These are phyloP conservation scores for Ustulina deusta DNA, from an alignment of 2,329 filamentous ascomycete genomes.

Conservation along the genomic window DNA sequence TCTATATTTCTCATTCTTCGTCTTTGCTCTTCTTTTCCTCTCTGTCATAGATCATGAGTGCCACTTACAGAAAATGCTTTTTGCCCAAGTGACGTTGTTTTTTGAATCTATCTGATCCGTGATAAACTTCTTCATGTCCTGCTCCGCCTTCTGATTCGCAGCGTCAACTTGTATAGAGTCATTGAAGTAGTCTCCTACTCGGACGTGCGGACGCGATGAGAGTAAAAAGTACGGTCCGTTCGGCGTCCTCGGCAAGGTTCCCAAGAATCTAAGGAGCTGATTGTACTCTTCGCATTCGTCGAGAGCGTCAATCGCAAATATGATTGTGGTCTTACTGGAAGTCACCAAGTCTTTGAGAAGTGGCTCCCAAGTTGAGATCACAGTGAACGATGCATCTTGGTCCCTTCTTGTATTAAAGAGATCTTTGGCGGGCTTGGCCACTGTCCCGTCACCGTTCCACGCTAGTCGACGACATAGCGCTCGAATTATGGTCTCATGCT, in stretches of 20 bases:
- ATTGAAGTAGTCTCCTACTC: neutral
- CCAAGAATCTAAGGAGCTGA: neutral
- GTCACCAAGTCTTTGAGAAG: conserved; percentile 4
- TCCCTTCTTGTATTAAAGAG: neutral
- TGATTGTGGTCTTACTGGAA: neutral
- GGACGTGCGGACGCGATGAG: conserved; percentile 8
- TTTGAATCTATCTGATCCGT: neutral
- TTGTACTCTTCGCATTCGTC: conserved; percentile 10
- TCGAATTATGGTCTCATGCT: conserved; percentile 15
- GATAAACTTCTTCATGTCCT: conserved; percentile 10
- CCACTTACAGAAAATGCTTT: conserved; percentile 14
- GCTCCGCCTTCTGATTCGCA: neutral
- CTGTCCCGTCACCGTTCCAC: conserved; percentile 4
- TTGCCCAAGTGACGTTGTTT: neutral
- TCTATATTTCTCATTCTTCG: neutral
- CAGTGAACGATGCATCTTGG: neutral
- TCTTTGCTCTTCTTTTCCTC: neutral
- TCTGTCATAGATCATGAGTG: neutral
- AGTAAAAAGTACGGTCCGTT: conserved; percentile 6
- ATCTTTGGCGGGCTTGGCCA: conserved; percentile 1
- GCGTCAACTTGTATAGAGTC: neutral
- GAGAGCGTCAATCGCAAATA: conserved; percentile 11
- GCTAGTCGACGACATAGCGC: conserved; percentile 14
- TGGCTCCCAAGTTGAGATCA: neutral
- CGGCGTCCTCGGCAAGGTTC: neutral